Percentiles rank a stretch among this genome's conserved stretches.
Conservation (phyloP, 2,329 filamentous ascomycete species). For the Aquanectria penicillioides region DNA sequence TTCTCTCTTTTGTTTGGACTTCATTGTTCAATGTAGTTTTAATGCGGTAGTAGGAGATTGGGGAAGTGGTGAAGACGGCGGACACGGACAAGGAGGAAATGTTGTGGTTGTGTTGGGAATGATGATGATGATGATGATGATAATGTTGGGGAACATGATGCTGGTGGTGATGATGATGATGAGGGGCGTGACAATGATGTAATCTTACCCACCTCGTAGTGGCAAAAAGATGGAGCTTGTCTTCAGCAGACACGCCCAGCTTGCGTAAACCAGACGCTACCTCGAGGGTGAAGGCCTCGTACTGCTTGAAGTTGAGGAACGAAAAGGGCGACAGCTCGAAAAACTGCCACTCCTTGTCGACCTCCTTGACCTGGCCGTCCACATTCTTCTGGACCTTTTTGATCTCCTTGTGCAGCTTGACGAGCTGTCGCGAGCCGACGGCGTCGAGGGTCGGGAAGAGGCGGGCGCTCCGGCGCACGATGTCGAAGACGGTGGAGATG, state of each 20-base stretch:
- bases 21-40: too few species aligned
- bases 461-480: constrained; percentile 74
- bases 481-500: constrained; percentile 80
- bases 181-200: background rate
- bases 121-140: background rate
- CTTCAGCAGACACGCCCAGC: constrained; percentile 72
- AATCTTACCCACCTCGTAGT: constrained; percentile 76
- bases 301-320: constrained; percentile 82
- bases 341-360: constrained; percentile 91
- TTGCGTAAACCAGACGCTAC: constrained; percentile 78
- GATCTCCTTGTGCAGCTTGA: constrained; percentile 81
- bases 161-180: background rate
- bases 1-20: too few species aligned
- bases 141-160: constrained; percentile 58
- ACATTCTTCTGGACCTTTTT: constrained; percentile 90
- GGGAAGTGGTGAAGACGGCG: too few species aligned
- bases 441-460: constrained; percentile 69
- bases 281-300: constrained; percentile 74
- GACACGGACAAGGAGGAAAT: too few species aligned
- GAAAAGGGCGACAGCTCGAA: constrained; percentile 83
- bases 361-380: constrained; percentile 78
- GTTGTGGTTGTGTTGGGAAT: too few species aligned
- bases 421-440: constrained; percentile 75
- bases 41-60: too few species aligned
- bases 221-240: constrained; percentile 82